These are phyloP conservation scores for Pezicula carpinea DNA, from an alignment of 2,329 filamentous ascomycete genomes.

Conservation along the genomic window DNA sequence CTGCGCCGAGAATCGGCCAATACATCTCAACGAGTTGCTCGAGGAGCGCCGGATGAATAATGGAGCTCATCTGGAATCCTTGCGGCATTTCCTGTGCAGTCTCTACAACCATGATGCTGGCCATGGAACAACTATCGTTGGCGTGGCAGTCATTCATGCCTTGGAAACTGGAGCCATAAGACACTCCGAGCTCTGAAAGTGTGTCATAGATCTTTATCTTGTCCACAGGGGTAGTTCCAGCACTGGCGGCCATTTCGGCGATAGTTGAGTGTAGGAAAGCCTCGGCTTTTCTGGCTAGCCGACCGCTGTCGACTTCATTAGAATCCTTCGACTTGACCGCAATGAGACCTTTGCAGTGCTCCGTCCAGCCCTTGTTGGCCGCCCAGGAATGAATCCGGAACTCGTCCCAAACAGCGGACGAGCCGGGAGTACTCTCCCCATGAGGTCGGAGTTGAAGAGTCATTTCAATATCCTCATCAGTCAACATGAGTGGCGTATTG, in stretches of 20 bases:
- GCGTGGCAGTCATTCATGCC: slow-evolving; percentile 42
- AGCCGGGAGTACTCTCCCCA: slow-evolving; percentile 35
- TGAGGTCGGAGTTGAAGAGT: slow-evolving; percentile 42
- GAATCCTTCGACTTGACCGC: slow-evolving; percentile 32
- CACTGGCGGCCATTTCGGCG: slow-evolving; percentile 25
- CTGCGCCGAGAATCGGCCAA: slow-evolving; percentile 33
- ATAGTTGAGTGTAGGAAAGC: slow-evolving; percentile 27
- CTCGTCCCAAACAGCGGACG: slow-evolving; percentile 46
- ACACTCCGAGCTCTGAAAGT: slow-evolving; percentile 42
- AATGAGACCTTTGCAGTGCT: slow-evolving; percentile 52
- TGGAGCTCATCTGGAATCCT: slow-evolving; percentile 35
- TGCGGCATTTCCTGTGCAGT: slow-evolving; percentile 41
- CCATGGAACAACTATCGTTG: slow-evolving; percentile 27
- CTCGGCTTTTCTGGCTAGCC: slow-evolving; percentile 1
- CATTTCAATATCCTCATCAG: slow-evolving; percentile 44
- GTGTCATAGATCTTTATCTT: slow-evolving; percentile 39
- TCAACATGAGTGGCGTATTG: slow-evolving; percentile 41
- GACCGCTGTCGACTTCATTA: slow-evolving; percentile 36
- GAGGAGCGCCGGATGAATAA: slow-evolving; percentile 42
- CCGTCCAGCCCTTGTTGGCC: slow-evolving; percentile 48
- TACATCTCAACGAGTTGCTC: slow-evolving; percentile 43
- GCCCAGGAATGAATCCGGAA: slow-evolving; percentile 53
- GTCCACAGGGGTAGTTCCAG: slow-evolving; percentile 27
- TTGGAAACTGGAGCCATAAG: slow-evolving; percentile 49
- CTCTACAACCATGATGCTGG: slow-evolving; percentile 35